These are phyloP conservation scores for Paracorniculantispora psalliotae DNA, from an alignment of 2,329 filamentous ascomycete species.

Conservation along the genomic window DNA sequence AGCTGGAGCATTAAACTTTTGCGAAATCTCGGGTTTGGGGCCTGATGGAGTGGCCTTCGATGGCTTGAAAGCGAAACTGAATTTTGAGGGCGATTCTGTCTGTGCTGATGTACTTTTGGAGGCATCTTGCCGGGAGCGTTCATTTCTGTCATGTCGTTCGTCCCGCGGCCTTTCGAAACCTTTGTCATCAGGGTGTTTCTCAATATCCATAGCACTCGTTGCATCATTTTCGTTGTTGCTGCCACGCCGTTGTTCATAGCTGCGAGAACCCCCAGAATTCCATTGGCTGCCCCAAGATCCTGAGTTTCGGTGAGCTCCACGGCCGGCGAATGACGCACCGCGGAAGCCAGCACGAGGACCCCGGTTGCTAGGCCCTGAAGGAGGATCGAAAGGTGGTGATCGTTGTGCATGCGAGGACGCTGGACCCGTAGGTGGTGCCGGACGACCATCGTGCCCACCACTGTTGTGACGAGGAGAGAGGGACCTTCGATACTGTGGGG, in stretches of 20 bases:
- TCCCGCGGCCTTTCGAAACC: not conserved
- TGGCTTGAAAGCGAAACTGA: conserved; percentile 90
- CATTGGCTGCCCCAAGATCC: conserved; percentile 67
- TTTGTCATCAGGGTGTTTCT: conserved; percentile 47
- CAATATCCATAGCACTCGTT: conserved; percentile 57
- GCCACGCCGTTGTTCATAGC: not conserved
- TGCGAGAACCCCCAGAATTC: conserved; percentile 42
- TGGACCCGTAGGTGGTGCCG: conserved; percentile 46
- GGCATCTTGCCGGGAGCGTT: conserved; percentile 4
- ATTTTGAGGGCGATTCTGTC: conserved; percentile 53
- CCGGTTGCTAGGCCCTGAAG: conserved; percentile 51
- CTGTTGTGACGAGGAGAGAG: conserved; percentile 26
- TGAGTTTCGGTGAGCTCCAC: conserved; percentile 49
- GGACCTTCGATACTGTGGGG: conserved; percentile 33
- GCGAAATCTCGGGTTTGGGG: conserved; percentile 61
- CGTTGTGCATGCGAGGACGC: conserved; percentile 21
- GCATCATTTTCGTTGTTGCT: conserved; percentile 36
- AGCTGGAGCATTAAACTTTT: conserved; percentile 62
- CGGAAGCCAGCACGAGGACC: conserved; percentile 43
- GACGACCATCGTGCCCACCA: conserved; percentile 43
- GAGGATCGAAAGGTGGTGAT: conserved; percentile 51
- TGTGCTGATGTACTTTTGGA: conserved; percentile 45
- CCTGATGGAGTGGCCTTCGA: conserved; percentile 52
- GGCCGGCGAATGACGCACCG: conserved; percentile 45
- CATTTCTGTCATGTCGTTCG: conserved; percentile 16